Evolutionary conservation across 164 flowering plant genomes (phyloP).

Genomic region (Chimonanthus salicifolius): DNA sequence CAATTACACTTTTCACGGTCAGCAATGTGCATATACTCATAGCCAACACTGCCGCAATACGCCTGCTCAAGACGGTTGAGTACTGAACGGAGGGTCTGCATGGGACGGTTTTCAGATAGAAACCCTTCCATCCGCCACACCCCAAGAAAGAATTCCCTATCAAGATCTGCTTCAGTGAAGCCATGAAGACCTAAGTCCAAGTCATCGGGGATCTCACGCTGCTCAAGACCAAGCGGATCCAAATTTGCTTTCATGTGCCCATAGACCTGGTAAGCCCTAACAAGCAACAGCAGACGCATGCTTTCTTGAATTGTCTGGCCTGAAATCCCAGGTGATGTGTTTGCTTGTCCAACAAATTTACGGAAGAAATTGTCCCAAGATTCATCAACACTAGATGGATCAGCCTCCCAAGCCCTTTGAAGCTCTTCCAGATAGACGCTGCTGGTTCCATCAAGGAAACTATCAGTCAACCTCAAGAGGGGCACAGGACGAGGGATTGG

Average conservation of each 20-base stretch:
- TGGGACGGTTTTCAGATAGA: slow-evolving; percentile 90
- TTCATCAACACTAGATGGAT: slow-evolving; percentile 91
- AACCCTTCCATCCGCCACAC: slow-evolving; percentile 96
- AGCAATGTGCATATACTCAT: slow-evolving; percentile 94
- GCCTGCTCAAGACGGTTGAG: slow-evolving; percentile 90
- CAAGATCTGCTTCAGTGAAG: slow-evolving; percentile 87
- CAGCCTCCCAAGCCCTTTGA: slow-evolving; percentile 97
- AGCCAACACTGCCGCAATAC: slow-evolving; percentile 90
- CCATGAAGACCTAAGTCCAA: slow-evolving; percentile 75
- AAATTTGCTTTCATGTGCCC: slow-evolving; percentile 94
- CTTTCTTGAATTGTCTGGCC: slow-evolving; percentile 98
- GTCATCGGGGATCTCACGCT: slow-evolving; percentile 68
- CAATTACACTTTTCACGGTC: slow-evolving; percentile 91
- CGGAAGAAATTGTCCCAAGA: slow-evolving; percentile 98
- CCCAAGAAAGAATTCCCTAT: slow-evolving; percentile 88
- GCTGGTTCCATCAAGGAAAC: slow-evolving; percentile 90
- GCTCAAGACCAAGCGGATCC: slow-evolving; percentile 77
- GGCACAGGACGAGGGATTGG: slow-evolving; percentile 90
- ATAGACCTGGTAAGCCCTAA: slow-evolving; percentile 93
- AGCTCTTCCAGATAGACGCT: slow-evolving; percentile 94
- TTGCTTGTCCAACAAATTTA: slow-evolving; percentile 87
- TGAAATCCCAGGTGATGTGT: slow-evolving; percentile 80
- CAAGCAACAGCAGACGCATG: slow-evolving; percentile 84
- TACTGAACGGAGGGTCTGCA: slow-evolving; percentile 82
- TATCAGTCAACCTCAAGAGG: slow-evolving; percentile 79